Base-by-base conservation (phyloP, 306 rosid genomes). In the Acacia confusa region DNA sequence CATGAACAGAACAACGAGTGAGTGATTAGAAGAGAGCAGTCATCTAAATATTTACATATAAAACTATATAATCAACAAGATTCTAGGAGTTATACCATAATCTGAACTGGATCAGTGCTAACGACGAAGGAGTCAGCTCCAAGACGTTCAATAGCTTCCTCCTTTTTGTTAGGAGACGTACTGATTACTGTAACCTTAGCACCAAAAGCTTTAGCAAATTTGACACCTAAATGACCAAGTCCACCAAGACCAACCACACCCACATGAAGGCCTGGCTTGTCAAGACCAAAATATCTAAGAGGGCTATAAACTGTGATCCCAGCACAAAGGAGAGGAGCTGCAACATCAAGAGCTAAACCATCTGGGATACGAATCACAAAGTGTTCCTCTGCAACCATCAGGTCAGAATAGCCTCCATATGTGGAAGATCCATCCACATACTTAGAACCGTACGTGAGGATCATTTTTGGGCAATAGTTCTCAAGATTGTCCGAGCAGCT, bases 231-330 rank as follows among this genome's bases (percentile, higher is more conserved):
- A 15, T 87, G 92, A 22, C 94, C 94, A 0, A 88, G 78, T 10
- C 89, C 94, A 3, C 94, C 94, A 0, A 90, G 87, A 20, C 92
- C 94, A 72, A 85, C 92, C 11, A 88, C 85, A 2, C 92, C 92
- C n/a, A 90, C 30, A 48, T 83, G 79, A 24, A 85, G 14, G 45
- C 84, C 87, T 0, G 92, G 90, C 45, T 88, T 75, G 52, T 85
- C 90, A 0, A 88, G 83, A 1, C 84, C 92, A 44, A 36, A 88
- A 40, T 77, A 64, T 63, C 78, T 83, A 30, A 87, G 2, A 27
- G 92, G 94, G 53, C 94, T 90, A 41, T 88, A 90, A 12, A 87
- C 86, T 2, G 92, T 88, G 77, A 90, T 82, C 14, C 94, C 90
- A 9, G 92, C 88, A 53, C 94, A 90, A 0, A 90, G 90, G 2